Conservation (phyloP, 768 basidiomycete genomes). For the Steccherinum ochraceum region DNA sequence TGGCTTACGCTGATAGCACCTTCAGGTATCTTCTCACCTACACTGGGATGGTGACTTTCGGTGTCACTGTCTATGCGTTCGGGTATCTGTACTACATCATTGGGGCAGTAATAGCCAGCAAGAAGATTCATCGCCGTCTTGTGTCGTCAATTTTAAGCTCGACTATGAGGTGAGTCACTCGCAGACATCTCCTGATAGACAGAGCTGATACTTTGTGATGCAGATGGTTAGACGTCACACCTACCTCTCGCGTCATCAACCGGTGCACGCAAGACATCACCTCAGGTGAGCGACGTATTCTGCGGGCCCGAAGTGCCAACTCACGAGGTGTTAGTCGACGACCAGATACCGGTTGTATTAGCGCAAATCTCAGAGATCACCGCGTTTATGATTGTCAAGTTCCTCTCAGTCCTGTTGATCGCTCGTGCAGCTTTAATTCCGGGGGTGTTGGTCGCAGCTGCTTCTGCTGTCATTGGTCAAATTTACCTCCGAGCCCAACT, state of each 20-base stretch:
- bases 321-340: conserved; percentile 33
- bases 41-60: conserved; percentile 14
- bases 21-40: conserved; percentile 26
- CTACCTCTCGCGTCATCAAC: conserved; percentile 53
- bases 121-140: conserved; percentile 24
- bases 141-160: conserved; percentile 25
- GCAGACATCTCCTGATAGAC: too few species aligned
- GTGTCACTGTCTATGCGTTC: conserved; percentile 14
- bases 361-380: conserved; percentile 13
- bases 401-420: conserved; percentile 27
- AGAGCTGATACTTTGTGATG: too few species aligned
- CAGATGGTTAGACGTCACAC: conserved; percentile 47
- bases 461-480: conserved; percentile 33
- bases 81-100: conserved; percentile 19
- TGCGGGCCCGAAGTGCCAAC: too few species aligned
- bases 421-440: conserved; percentile 33
- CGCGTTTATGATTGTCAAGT: conserved; percentile 27
- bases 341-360: conserved; percentile 23
- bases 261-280: conserved; percentile 65
- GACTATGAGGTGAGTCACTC: conserved; percentile 23
- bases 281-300: too few species aligned
- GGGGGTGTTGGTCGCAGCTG: conserved; percentile 24
- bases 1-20: background rate
- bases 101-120: conserved; percentile 25
- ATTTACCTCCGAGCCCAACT: conserved; percentile 48